Base-by-base conservation (phyloP, 192 early-diverging fungal species). In the Podila clonocystis region DNA sequence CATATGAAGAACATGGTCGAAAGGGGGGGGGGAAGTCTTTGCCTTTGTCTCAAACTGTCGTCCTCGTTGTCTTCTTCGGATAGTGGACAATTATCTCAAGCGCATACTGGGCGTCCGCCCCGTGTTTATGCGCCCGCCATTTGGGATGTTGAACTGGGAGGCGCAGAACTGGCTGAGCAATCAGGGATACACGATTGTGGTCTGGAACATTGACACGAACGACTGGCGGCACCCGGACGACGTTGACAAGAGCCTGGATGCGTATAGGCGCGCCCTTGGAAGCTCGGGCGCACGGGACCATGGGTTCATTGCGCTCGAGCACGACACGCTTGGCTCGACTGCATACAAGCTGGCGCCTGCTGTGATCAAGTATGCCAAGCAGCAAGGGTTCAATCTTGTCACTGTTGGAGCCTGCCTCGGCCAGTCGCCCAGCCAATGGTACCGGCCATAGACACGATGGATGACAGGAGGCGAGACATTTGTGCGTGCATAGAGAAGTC, bases 51-150 rank as follows among this genome's bases (percentile, higher is more conserved):
- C 33, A 30, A 30, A 28, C 26, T 48, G 38, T 0, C 24, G 1
- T 30, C 45, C 2, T 26, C 26, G 0, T n/a, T n/a, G 17, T 22
- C 11, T 24, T 57, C 5, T 20, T 20, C n/a, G 4, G 11, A 24
- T n/a, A 78, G 68, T 78, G 17, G 86, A 88, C 36, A 82, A 84
- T 13, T 74, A 82, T 0, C 75, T 91, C 62, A 48, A 74, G 49
- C 65, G 79, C 22, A 71, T 85, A 15, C 87, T 85, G 67, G 90
- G 90, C 28, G 80, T 90, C 20, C 79, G 71, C 4, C 88, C 90
- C 28, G 67, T 66, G 3, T 91, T 85, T 68, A 84, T 90, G 64
- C 85, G 91, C 15, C 89, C 90, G 4, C 89, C 90, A 0, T 90
- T 66, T 74, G 86, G 86, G 17, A 58, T 49, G 50, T n/a, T 67